These are phyloP conservation scores for Alternaria burnsii DNA, from an alignment of 2,329 filamentous ascomycete genomes.

Conservation along the genomic window DNA sequence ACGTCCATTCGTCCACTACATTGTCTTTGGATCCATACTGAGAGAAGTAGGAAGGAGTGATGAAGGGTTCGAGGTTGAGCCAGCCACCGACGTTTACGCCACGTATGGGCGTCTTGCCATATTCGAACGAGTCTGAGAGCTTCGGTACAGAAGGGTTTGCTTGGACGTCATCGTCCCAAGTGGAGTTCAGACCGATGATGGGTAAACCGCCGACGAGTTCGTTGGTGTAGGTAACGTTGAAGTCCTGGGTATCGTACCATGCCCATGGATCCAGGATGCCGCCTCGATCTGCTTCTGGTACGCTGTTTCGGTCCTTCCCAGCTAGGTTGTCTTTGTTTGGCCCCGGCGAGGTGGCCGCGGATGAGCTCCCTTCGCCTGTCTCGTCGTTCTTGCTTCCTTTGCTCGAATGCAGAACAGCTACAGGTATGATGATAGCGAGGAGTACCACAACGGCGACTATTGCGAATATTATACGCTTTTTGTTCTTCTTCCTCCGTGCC, in stretches of 20 bases:
- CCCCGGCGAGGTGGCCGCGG: slow-evolving; percentile 28
- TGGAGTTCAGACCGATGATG: slow-evolving; percentile 84
- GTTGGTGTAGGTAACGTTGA: slow-evolving; percentile 93
- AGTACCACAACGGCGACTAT: slow-evolving; percentile 51
- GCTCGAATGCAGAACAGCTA: slow-evolving; percentile 56
- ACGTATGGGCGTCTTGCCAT: slow-evolving; percentile 79
- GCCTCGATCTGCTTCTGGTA: slow-evolving; percentile 69
- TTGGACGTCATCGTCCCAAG: slow-evolving; percentile 82
- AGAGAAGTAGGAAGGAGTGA: slow-evolving; percentile 89
- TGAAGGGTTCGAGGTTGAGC: slow-evolving; percentile 93
- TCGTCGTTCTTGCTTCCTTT: slow-evolving; percentile 48
- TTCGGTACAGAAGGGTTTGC: slow-evolving; percentile 84
- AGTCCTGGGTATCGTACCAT: slow-evolving; percentile 89
- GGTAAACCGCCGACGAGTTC: slow-evolving; percentile 85
- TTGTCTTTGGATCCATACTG: slow-evolving; percentile 67
- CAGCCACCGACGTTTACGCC: slow-evolving; percentile 95
- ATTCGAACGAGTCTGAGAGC: slow-evolving; percentile 79
- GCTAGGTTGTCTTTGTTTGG: slow-evolving; percentile 58
- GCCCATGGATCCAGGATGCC: slow-evolving; percentile 87
- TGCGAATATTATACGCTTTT: slow-evolving; percentile 62
- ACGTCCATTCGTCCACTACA: slow-evolving; percentile 88
- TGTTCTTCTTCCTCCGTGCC: slow-evolving; percentile 49
- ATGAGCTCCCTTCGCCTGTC: slow-evolving; percentile 28
- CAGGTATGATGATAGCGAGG: slow-evolving; percentile 58
- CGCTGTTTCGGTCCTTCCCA: slow-evolving; percentile 53